These are phyloP conservation scores for Aspergillus ibericus DNA, from an alignment of 2,329 filamentous ascomycete species.

Conservation along the genomic window DNA sequence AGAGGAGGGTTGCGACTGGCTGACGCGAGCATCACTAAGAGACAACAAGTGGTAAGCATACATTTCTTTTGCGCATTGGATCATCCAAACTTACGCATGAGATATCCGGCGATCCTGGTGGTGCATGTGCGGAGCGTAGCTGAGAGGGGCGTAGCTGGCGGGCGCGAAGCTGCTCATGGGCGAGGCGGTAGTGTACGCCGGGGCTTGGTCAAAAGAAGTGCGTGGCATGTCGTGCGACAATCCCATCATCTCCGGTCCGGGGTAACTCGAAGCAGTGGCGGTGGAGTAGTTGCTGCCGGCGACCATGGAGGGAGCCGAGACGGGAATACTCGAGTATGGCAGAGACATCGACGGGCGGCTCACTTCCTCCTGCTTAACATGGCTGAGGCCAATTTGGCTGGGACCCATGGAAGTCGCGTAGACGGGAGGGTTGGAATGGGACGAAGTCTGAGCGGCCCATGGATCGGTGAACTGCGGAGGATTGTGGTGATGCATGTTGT, in stretches of 20 bases:
- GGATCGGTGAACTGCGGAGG: conserved; percentile 83
- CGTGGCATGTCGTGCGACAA: conserved; percentile 76
- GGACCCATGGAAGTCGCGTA: conserved; percentile 61
- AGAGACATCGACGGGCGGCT: conserved; percentile 63
- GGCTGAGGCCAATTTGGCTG: conserved; percentile 56
- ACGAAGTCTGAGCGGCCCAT: conserved; percentile 63
- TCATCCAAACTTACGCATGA: conserved; percentile 69
- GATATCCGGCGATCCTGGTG: conserved; percentile 68
- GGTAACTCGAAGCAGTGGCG: conserved; percentile 55
- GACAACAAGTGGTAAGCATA: conserved; percentile 18
- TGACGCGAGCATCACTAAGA: conserved; percentile 36
- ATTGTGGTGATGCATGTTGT: conserved; percentile 61
- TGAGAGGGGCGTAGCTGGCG: conserved; percentile 74
- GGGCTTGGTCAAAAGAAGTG: conserved; percentile 69
- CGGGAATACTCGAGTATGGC: conserved; percentile 70
- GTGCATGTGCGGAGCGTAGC: conserved; percentile 67
- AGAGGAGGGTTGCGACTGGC: conserved; percentile 51
- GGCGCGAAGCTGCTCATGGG: conserved; percentile 68
- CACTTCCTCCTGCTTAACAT: conserved; percentile 59
- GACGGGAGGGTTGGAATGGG: conserved; percentile 63
- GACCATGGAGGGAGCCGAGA: conserved; percentile 71
- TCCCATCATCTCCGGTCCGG: conserved; percentile 66
- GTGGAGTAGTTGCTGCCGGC: conserved; percentile 66
- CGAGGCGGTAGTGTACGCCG: conserved; percentile 67
- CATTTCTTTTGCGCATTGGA: not conserved